Evolutionary conservation across 2,329 filamentous ascomycete genomes (phyloP).

Genomic region (Ceratocystis destructans): DNA sequence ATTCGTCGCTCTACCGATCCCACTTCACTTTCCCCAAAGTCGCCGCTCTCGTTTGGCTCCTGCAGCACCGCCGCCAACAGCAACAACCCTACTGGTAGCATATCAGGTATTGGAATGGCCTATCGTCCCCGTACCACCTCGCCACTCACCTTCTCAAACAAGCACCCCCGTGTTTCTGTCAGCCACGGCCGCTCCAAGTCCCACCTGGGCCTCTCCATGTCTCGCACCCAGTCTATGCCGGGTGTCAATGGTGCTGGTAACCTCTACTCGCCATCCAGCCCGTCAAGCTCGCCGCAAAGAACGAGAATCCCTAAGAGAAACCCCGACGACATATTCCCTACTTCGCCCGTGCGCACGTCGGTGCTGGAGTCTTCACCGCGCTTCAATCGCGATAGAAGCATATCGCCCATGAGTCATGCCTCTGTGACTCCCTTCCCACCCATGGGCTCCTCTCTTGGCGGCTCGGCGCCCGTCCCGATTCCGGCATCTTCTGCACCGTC

Average conservation of each 20-base stretch:
- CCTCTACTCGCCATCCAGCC: conserved; percentile 42
- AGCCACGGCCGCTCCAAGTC: conserved; percentile 18
- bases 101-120: conserved; percentile 22
- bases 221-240: conserved; percentile 50
- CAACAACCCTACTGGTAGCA: conserved; percentile 30
- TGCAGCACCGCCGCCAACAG: conserved; percentile 20
- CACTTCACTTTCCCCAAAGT: conserved; percentile 38
- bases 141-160: conserved; percentile 33
- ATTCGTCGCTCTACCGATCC: conserved; percentile 48
- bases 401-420: conserved; percentile 31
- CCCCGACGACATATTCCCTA: conserved; percentile 44
- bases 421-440: conserved; percentile 22
- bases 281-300: conserved; percentile 39
- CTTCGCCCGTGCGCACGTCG: conserved; percentile 40
- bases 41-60: conserved; percentile 29
- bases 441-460: conserved; percentile 3
- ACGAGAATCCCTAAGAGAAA: conserved; percentile 41
- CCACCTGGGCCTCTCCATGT: conserved; percentile 35
- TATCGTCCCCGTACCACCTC: conserved; percentile 51
- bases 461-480: conserved; percentile 18
- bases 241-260: conserved; percentile 47
- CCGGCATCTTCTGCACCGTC: conserved; percentile 7
- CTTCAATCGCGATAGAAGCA: conserved; percentile 35
- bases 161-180: conserved; percentile 1
- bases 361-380: conserved; percentile 41